Conservation (phyloP, 176 grass and related monocot species). For the Avena sativa region DNA sequence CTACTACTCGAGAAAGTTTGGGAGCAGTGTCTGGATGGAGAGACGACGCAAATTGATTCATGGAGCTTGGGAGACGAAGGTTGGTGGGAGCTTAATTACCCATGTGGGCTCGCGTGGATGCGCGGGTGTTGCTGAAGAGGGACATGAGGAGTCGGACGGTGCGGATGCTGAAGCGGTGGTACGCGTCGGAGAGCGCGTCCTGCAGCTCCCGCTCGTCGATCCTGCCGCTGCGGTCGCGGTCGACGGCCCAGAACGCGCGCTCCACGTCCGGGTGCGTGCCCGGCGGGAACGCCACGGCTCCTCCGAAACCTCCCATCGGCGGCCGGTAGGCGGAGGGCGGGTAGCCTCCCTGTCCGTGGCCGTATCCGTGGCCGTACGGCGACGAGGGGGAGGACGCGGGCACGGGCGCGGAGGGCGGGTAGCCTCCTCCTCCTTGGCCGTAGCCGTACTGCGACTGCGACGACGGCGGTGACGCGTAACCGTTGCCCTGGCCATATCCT, state of each 20-base stretch:
- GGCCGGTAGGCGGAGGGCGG: constrained; percentile 27
- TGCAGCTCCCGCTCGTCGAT: constrained; percentile 88
- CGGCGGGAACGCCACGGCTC: constrained; percentile 55
- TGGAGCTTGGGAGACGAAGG: background rate
- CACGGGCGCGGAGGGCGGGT: background rate
- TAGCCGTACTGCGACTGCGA: background rate
- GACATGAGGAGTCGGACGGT: constrained; percentile 80
- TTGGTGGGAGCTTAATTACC: constrained; percentile 45
- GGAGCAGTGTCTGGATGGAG: background rate
- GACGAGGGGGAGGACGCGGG: background rate
- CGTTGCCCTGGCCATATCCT: background rate
- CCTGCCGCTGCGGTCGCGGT: constrained; percentile 75
- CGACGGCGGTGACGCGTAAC: background rate
- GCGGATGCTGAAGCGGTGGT: constrained; percentile 77
- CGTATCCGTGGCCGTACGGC: background rate
- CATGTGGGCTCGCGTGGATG: constrained; percentile 46
- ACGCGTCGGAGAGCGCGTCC: constrained; percentile 62
- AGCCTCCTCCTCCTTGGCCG: too few relatives aligned
- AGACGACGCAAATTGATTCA: background rate
- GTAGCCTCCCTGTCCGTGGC: constrained; percentile 17
- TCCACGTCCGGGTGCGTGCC: constrained; percentile 75
- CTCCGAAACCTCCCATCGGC: constrained; percentile 10
- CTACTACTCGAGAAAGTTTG: background rate
- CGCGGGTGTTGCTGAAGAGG: constrained; percentile 60
- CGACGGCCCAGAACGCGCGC: constrained; percentile 73